Evolutionary conservation across 176 grass and related monocot species (phyloP), one percentile per base, ranked within the genome.

Genomic region (Guadua angustifolia): DNA sequence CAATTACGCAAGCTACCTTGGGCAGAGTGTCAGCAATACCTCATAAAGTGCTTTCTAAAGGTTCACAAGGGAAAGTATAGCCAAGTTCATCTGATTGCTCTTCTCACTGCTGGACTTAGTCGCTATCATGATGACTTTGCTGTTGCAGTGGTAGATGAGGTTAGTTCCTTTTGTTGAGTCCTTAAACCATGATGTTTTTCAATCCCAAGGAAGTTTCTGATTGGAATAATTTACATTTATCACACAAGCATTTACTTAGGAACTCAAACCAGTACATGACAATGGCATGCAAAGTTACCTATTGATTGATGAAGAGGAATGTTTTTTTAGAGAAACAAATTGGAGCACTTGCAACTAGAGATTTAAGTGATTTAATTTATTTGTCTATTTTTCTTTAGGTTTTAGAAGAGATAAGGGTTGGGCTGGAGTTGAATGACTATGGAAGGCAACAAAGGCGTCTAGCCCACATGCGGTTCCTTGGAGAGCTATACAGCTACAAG

Each of bases 51-150:
- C 75, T 96, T 99, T 88, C 70, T 99, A 74, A 99, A 99, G 88
- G 91, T 99, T 85, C 97, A 99, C 91, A 99, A 92, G 75, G 97
- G 97, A 78, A 99, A 96, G 72, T 99, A 95, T 73, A 95, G 97
- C 75, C 97, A 99, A 78, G 94, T 99, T 58, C 91, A 92, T 89
- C 81, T 96, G 55, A 88, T 99, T 74, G 97, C 97, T 78, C 81
- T 95, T 69, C 97, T 99, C 68, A 92, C 97, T 75, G 93, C 86
- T 88, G 90, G 91, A 38, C 97, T 99, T 51, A 92, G 86, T 88
- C 89, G 88, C 32, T 90, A 99, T 88, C 93, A 99, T 25, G 86
- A 96, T 80, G 89, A 89, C 56, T 99, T 99, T 92, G 88, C 91
- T 65, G 88, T 99, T 6, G 80, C 88, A 47, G 83, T 99, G 80